Evolutionary conservation across 148 eudicot genomes (phyloP).

Genomic region (Rhododendron ovatum): DNA sequence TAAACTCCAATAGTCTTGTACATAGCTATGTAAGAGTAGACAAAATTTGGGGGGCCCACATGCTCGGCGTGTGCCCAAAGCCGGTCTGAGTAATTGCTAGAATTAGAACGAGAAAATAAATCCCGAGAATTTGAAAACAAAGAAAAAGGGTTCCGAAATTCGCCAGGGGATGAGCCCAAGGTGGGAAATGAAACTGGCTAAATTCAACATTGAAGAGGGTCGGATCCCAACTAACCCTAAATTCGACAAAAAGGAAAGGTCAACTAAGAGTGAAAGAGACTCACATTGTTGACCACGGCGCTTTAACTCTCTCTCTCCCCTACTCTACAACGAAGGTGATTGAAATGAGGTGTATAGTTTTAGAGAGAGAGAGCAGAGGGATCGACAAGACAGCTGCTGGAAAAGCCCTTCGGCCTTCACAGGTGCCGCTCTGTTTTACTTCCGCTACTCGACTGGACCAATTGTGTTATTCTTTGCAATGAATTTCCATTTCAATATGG

Average conservation of each 20-base stretch:
- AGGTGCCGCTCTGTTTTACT: slow-evolving; percentile 1
- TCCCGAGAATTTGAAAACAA: neutral
- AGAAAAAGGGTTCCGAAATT: no score
- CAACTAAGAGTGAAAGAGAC: neutral
- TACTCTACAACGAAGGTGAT: neutral
- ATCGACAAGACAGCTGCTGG: neutral
- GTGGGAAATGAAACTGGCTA: no score
- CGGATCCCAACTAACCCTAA: neutral
- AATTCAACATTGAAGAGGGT: no score
- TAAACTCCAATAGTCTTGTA: neutral
- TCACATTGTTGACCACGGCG: slow-evolving; percentile 5
- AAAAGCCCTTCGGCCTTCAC: neutral
- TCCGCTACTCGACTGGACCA: neutral
- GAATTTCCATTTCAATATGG: neutral
- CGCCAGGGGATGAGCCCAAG: no score
- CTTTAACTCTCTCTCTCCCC: neutral
- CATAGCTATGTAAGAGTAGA: no score
- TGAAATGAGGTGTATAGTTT: neutral
- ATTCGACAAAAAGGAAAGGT: neutral
- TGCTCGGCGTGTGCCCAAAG: neutral
- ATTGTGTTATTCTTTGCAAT: neutral
- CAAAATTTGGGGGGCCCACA: neutral
- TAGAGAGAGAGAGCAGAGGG: neutral
- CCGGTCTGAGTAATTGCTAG: neutral
- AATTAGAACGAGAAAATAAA: neutral